Percentiles rank a stretch among this genome's conserved stretches.
phyloP scores from a whole-genome alignment of 305 asterid genomes.

The Ilex paraguariensis region DNA sequence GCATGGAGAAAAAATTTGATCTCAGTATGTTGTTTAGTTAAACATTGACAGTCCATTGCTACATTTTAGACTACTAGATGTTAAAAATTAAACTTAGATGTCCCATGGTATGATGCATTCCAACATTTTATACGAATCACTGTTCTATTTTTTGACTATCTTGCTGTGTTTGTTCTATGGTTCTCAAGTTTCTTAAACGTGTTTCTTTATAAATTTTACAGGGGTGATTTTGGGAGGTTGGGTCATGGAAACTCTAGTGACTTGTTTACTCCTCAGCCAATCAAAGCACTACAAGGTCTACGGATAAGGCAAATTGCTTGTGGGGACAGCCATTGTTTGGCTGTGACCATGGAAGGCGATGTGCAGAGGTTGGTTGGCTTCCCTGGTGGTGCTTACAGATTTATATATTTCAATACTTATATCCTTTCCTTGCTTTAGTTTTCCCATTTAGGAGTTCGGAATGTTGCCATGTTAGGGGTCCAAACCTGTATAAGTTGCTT shows the following conservation, averaged over 20 bases:
- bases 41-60: too few species aligned
- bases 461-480: background rate
- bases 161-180: too few species aligned
- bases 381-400: background rate
- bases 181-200: too few species aligned
- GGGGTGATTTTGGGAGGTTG: conserved; percentile 99
- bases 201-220: conserved; percentile 19
- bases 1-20: too few species aligned
- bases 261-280: conserved; percentile 88
- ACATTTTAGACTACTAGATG: too few species aligned
- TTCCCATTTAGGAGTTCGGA: background rate
- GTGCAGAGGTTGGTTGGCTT: conserved; percentile 69
- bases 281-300: conserved; percentile 76
- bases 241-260: conserved; percentile 98
- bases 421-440: background rate
- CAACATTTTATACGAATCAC: too few species aligned
- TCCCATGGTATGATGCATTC: too few species aligned
- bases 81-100: too few species aligned
- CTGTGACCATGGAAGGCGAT: conserved; percentile 96
- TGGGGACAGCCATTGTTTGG: conserved; percentile 99
- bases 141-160: too few species aligned
- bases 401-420: background rate
- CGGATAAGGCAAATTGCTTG: conserved; percentile 90
- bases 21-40: too few species aligned
- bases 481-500: background rate